A percentile compares a stretch with the other conserved stretches of the same genome.
Conservation (phyloP, 192 early-diverging fungal genomes). For the Glomus cerebriforme region DNA sequence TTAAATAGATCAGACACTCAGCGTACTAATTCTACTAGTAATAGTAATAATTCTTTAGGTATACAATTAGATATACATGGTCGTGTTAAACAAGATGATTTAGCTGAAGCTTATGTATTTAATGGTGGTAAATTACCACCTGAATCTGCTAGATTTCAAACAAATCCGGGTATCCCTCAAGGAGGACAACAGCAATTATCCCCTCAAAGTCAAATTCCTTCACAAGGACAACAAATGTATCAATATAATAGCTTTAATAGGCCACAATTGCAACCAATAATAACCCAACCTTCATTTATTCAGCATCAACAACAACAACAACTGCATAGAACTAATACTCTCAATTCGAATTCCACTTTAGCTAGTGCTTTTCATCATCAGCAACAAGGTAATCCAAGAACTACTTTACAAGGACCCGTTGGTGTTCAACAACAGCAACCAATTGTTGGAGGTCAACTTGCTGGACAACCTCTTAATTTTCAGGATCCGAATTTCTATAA, state of each 20-base stretch:
- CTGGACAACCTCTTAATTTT: background rate
- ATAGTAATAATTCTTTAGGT: slow-evolving; percentile 13
- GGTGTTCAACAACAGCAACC: background rate
- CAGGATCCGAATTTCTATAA: slow-evolving; percentile 5
- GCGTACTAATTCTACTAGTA: background rate
- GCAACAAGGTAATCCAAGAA: background rate
- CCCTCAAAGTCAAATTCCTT: background rate
- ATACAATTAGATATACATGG: slow-evolving; percentile 24
- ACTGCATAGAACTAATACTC: background rate
- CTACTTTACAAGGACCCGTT: background rate
- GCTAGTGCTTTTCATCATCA: background rate
- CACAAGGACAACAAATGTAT: background rate
- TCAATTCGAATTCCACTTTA: background rate
- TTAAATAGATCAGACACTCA: slow-evolving; percentile 1
- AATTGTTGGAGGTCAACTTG: background rate
- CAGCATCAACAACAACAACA: background rate
- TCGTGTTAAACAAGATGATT: slow-evolving; percentile 26
- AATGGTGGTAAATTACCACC: slow-evolving; percentile 21
- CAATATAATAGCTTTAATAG: background rate
- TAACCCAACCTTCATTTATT: too few relatives aligned
- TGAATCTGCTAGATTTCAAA: slow-evolving; percentile 20
- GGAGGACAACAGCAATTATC: too few relatives aligned
- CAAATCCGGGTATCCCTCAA: background rate
- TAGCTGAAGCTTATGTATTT: slow-evolving; percentile 16
- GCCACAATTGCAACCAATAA: too few relatives aligned